Percentiles rank a stretch among this genome's conserved stretches.
These are phyloP conservation scores for Spongispora temasekensis DNA, from an alignment of 1,284 basidiomycete genomes.

Conservation along the genomic window DNA sequence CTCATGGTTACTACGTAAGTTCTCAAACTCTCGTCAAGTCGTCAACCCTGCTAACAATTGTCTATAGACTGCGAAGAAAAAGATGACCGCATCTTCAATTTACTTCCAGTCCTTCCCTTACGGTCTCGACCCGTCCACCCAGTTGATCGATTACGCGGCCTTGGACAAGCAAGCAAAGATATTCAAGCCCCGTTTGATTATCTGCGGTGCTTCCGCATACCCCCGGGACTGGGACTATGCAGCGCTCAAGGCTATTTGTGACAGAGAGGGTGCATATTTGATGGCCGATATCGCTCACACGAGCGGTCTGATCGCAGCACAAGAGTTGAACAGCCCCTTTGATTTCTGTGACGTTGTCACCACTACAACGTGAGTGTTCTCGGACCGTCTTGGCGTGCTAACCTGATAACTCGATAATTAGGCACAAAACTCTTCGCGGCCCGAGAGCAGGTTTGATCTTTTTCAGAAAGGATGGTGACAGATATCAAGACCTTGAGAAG, in stretches of 20 bases:
- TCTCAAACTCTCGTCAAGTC: neutral
- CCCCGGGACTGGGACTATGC: conserved; percentile 98
- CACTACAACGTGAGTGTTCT: conserved; percentile 79
- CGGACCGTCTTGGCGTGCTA: neutral
- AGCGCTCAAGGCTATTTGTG: conserved; percentile 79
- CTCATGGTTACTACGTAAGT: conserved; percentile 93
- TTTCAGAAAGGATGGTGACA: conserved; percentile 93
- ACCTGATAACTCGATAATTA: conserved; percentile 29
- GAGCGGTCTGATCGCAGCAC: conserved; percentile 92
- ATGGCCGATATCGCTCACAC: conserved; percentile 99
- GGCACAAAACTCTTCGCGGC: conserved; percentile 98
- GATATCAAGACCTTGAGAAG: conserved; percentile 84
- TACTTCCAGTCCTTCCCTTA: conserved; percentile 99
- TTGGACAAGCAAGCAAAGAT: conserved; percentile 89
- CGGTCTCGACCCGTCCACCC: conserved; percentile 80
- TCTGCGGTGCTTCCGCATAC: conserved; percentile 99
- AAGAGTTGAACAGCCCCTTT: conserved; percentile 93
- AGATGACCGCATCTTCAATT: conserved; percentile 99
- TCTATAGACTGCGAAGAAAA: conserved; percentile 94
- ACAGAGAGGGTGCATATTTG: conserved; percentile 89
- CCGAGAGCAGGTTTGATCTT: conserved; percentile 99
- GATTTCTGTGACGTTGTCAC: conserved; percentile 97
- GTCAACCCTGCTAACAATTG: conserved; percentile 1
- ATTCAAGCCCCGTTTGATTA: conserved; percentile 95
- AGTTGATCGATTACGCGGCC: conserved; percentile 89